These are phyloP conservation scores for Ambrosiella beaveri DNA, from an alignment of 2,329 filamentous ascomycete genomes.

Conservation along the genomic window DNA sequence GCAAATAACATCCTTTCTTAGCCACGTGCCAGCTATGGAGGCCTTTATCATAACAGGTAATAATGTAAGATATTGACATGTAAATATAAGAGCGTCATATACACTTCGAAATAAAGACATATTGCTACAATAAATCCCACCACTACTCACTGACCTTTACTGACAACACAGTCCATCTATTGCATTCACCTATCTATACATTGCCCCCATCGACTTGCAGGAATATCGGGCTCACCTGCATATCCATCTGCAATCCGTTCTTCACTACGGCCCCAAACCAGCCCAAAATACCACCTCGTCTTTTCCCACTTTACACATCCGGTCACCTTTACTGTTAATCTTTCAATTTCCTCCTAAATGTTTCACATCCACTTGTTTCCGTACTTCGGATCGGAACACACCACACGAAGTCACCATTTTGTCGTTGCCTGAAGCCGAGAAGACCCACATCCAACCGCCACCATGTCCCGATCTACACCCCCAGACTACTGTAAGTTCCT, in stretches of 20 bases:
- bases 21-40: no score
- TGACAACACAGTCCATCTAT: background rate
- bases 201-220: background rate
- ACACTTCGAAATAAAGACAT: no score
- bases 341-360: no score
- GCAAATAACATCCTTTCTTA: no score
- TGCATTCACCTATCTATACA: background rate
- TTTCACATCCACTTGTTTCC: no score
- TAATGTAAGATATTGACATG: no score
- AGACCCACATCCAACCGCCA: background rate
- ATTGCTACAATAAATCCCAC: background rate
- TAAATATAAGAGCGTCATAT: no score
- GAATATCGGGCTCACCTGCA: background rate
- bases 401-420: background rate
- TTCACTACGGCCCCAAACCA: background rate
- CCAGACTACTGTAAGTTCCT: constrained; percentile 11
- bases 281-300: background rate
- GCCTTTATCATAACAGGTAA: no score
- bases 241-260: background rate
- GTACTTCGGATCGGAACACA: no score
- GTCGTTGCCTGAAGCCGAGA: background rate
- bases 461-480: constrained; percentile 7
- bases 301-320: background rate
- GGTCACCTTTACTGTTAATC: no score
- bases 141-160: background rate